Base-by-base conservation (phyloP, 768 basidiomycete genomes). In the Collybiopsis luxurians region DNA sequence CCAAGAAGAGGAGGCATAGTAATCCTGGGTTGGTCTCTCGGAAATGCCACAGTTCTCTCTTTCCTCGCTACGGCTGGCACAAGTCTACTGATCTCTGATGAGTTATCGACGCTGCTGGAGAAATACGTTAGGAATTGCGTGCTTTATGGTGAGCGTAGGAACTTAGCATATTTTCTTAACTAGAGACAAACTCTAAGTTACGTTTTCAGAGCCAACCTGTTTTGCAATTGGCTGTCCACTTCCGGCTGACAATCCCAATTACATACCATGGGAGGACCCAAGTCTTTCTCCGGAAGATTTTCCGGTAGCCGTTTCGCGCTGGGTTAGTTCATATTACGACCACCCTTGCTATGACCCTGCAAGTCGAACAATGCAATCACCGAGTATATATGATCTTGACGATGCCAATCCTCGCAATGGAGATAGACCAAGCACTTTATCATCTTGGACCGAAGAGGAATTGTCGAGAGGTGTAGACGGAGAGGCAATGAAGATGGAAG, bases 21-120 rank as follows among this genome's bases (percentile, higher is more conserved):
- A 2, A 54, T 76, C 10, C 44, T 74, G 60, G 75, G 75, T 9
- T 78, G 77, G 76, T 75, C 75, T 1, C 64, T 71, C 52, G 77
- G 75, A 1, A 60, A 56, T 12, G 62, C 66, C 11, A 66, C 66
- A 1, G 56, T 63, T 3, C 64, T 74, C 50, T 28, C 71, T 23
- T 55, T 75, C 6, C 65, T 76, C 30, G 65, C 63, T 0, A 62
- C 40, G 5, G 19, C 40, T n/a, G n/a, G n/a, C 40, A 42, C 70
- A 44, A 61, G 62, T 3, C 46, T 47, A 1, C 53, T 66, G 9
- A 56, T 76, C 19, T 59, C 64, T 0, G 21, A 36, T 17, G 64
- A 63, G 13, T 9, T 63, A 1, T 67, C 71, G 46, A 47, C 56
- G 15, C 24, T 34, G 15, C 34, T 63, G 9, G 45, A 55, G 50